A percentile compares a stretch with the other conserved stretches of the same genome.
Evolutionary conservation across 495 filamentous ascomycete genomes (phyloP).

Genomic region (Penicillium ucsense): DNA sequence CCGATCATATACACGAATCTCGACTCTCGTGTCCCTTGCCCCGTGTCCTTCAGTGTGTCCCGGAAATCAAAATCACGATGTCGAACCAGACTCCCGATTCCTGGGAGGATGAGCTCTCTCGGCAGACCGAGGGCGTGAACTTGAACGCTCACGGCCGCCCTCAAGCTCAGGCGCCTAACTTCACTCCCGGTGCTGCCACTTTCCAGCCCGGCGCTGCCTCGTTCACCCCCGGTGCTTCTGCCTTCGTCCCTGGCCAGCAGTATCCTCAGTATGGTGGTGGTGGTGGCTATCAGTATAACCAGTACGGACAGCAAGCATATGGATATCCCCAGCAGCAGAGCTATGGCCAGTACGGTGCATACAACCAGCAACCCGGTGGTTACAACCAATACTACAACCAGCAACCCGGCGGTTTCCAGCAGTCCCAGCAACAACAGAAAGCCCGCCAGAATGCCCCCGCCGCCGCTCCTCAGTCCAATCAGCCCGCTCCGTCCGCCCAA

Average conservation of each 20-base stretch:
- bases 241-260: conserved; percentile 69
- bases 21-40: conserved; percentile 14
- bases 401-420: conserved; percentile 40
- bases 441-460: conserved; percentile 36
- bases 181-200: conserved; percentile 22
- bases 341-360: conserved; percentile 40
- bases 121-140: conserved; percentile 76
- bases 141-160: conserved; percentile 71
- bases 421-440: conserved; percentile 17
- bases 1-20: conserved; percentile 1
- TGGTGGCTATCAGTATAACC: conserved; percentile 25
- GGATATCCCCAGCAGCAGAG: conserved; percentile 12
- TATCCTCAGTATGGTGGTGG: conserved; percentile 43
- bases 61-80: conserved; percentile 46
- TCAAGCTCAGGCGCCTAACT: conserved; percentile 44
- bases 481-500: conserved; percentile 20
- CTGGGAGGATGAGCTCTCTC: conserved; percentile 92
- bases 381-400: conserved; percentile 56
- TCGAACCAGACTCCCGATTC: conserved; percentile 69
- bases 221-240: conserved; percentile 69
- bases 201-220: conserved; percentile 71
- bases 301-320: conserved; percentile 38
- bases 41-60: conserved; percentile 19
- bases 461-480: conserved; percentile 26
- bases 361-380: conserved; percentile 36